These are phyloP conservation scores for Psidium friedrichsthalianum DNA, from an alignment of 345 rosid species.

Conservation along the genomic window DNA sequence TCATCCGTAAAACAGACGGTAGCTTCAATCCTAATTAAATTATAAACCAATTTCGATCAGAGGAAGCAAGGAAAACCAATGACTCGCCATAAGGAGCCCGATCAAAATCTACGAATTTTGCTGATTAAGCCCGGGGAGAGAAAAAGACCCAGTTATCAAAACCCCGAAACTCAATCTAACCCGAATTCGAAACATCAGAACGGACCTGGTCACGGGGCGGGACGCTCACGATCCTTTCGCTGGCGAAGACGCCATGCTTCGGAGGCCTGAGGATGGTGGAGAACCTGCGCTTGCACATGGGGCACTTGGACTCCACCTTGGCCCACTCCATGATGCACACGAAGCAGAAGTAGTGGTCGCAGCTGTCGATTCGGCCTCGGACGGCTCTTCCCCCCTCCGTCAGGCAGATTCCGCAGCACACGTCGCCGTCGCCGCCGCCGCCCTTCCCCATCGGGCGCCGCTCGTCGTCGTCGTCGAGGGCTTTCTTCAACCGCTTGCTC, in stretches of 20 bases:
- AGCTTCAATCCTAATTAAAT: not conserved
- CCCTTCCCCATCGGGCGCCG: not conserved
- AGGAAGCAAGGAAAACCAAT: not conserved
- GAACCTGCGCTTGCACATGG: conserved; percentile 51
- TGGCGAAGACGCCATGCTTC: conserved; percentile 20
- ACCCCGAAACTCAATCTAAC: not conserved
- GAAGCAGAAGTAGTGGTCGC: conserved; percentile 58
- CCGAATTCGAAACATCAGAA: not conserved
- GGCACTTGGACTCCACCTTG: conserved; percentile 49
- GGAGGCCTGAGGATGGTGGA: conserved; percentile 25
- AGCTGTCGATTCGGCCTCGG: conserved; percentile 46
- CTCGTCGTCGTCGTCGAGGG: not conserved
- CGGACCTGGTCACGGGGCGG: conserved; percentile 47
- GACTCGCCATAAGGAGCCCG: not conserved
- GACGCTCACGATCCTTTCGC: conserved; percentile 22
- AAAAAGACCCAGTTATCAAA: not conserved
- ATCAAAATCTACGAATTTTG: not conserved
- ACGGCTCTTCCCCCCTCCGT: conserved; percentile 22
- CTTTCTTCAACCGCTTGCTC: not conserved
- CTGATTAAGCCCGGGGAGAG: not conserved
- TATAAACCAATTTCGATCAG: not conserved
- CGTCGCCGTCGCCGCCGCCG: not conserved
- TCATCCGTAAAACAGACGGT: not conserved
- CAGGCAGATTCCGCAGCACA: conserved; percentile 43
- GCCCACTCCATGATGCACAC: conserved; percentile 63